phyloP scores from a whole-genome alignment of 306 rosid genomes.

The Prunus padus region DNA sequence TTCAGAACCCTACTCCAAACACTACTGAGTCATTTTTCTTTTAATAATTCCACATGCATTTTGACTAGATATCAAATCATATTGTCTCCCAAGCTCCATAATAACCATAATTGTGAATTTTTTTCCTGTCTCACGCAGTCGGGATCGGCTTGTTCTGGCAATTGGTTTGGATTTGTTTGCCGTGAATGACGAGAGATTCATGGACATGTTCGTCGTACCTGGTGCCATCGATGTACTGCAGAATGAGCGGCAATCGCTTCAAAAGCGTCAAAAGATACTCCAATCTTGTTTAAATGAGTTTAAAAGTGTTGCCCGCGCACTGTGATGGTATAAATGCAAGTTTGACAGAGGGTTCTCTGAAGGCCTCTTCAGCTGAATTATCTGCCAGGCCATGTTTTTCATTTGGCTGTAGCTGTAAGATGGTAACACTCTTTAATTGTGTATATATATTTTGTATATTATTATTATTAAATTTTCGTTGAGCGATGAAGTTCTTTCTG shows the following conservation, averaged over 20 bases:
- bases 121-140: conserved; percentile 49
- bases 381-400: background rate
- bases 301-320: conserved; percentile 66
- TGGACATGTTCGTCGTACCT: conserved; percentile 96
- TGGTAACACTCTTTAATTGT: too few relatives aligned
- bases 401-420: background rate
- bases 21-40: background rate
- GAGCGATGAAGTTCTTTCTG: too few relatives aligned
- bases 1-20: background rate
- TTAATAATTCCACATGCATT: background rate
- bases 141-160: conserved; percentile 77
- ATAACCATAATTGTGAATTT: background rate
- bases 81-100: too few relatives aligned
- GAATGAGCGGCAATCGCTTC: conserved; percentile 65
- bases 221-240: conserved; percentile 74
- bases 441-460: background rate
- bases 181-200: conserved; percentile 84
- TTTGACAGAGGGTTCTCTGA: background rate
- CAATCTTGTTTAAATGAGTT: conserved; percentile 88
- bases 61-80: background rate
- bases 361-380: too few relatives aligned
- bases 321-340: conserved; percentile 28
- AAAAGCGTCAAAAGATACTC: conserved; percentile 80
- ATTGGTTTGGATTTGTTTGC: conserved; percentile 87
- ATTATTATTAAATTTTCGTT: too few relatives aligned